Percentiles rank a stretch among this genome's conserved stretches.
Evolutionary conservation across 2,329 filamentous ascomycete species (phyloP).

Genomic region (Neonectria ditissima): DNA sequence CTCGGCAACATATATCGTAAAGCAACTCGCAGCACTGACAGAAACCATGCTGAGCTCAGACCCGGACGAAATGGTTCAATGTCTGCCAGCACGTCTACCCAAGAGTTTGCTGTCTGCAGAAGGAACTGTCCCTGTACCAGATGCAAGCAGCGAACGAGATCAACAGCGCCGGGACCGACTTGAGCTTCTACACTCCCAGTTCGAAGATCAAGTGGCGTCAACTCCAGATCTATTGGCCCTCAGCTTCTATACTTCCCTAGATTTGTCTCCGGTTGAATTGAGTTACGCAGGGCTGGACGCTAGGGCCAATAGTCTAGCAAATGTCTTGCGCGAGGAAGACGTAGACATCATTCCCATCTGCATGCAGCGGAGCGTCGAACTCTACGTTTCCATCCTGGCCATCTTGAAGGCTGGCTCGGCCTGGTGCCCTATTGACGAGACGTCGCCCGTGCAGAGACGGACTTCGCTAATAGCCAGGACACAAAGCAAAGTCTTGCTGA

Average conservation of each 20-base stretch:
- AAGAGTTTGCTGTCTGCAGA: not conserved
- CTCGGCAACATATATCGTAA: conserved; percentile 31
- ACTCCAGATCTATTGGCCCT: conserved; percentile 31
- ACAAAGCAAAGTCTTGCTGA: conserved; percentile 34
- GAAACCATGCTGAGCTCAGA: conserved; percentile 25
- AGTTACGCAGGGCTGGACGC: conserved; percentile 67
- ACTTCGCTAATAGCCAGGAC: conserved; percentile 53
- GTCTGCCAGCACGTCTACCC: not conserved
- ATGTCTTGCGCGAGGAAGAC: conserved; percentile 76
- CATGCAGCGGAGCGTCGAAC: conserved; percentile 52
- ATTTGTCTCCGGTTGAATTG: conserved; percentile 40
- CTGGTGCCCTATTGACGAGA: conserved; percentile 55
- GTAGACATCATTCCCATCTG: conserved; percentile 59
- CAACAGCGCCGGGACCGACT: conserved; percentile 19
- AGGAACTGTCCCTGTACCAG: not conserved
- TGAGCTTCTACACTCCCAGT: conserved; percentile 39
- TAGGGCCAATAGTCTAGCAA: conserved; percentile 78
- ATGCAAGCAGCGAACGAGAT: not conserved
- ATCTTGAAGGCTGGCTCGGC: conserved; percentile 56
- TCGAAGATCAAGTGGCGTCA: conserved; percentile 37
- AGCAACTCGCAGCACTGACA: conserved; percentile 35
- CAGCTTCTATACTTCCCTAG: not conserved
- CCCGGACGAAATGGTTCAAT: conserved; percentile 16
- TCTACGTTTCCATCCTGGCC: conserved; percentile 55
- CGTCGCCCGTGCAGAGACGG: conserved; percentile 52